A percentile compares a stretch with the other conserved stretches of the same genome.
Conservation (phyloP, 1,139 yeast species). For the Yamadazyma diospyri region DNA sequence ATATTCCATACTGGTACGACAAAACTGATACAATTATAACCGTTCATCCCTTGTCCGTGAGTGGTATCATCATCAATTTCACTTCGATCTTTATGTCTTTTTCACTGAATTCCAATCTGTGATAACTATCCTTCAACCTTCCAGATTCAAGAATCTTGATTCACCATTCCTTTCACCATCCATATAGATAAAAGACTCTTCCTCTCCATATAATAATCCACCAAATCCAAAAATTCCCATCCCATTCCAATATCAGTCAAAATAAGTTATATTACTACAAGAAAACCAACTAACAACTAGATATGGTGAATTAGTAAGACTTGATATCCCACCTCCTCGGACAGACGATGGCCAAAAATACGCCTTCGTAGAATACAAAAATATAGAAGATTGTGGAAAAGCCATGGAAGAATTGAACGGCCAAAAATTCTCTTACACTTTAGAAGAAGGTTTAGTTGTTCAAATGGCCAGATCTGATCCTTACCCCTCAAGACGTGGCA, state of each 20-base stretch:
- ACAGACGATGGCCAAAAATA: conserved; percentile 60
- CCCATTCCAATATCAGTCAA: conserved; percentile 1
- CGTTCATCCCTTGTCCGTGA: too few species aligned
- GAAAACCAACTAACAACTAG: conserved; percentile 23
- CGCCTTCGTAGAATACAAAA: conserved; percentile 71
- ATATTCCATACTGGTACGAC: not conserved
- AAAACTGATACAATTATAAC: too few species aligned
- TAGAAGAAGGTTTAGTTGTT: conserved; percentile 43
- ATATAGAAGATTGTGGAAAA: conserved; percentile 56
- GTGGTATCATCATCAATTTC: too few species aligned
- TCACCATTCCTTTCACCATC: not conserved
- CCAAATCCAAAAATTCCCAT: conserved; percentile 6
- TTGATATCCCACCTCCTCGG: conserved; percentile 70
- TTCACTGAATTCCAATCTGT: too few species aligned
- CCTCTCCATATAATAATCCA: conserved; percentile 7
- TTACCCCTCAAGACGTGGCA: conserved; percentile 37
- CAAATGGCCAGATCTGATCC: conserved; percentile 61
- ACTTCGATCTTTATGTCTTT: too few species aligned
- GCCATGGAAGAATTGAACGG: conserved; percentile 55
- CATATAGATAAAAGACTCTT: not conserved
- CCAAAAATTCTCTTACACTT: conserved; percentile 38
- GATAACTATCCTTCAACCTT: too few species aligned
- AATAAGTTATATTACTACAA: too few species aligned
- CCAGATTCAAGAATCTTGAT: not conserved
- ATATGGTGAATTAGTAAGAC: conserved; percentile 61